Base-by-base conservation (phyloP, 768 basidiomycete species). In the Cystobasidium ongulense region DNA sequence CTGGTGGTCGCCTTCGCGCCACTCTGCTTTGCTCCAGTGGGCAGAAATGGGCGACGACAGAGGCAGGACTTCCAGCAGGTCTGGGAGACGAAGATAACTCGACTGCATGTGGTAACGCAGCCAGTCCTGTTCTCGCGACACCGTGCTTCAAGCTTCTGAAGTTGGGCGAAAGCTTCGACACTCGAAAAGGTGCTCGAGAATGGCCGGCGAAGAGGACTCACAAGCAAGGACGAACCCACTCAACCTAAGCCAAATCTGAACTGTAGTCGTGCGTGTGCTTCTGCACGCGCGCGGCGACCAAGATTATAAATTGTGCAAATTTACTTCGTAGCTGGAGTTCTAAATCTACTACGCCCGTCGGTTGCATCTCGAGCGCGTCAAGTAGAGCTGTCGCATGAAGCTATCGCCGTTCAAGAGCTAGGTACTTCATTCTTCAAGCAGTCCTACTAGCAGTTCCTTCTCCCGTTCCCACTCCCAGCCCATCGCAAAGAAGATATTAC, bases 181-280 rank as follows among this genome's bases (percentile, higher is more conserved):
- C 21, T 27, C 25, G 29, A 59, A 59, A 23, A 35, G 57, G 27
- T 29, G 57, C 29, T 29, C 21, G 57, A 35, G 21, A 29, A 59
- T 3, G 27, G 33, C 36, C 41, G 33, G 29, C 46, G 31, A 50
- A 11, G 43, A 33, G 43, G 65, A 53, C 27, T 29, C n/a, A n/a
- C 27, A 36, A 25, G 27, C 68, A 36, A 61, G 8, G 65, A 71
- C 68, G 68, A 71, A 59, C 31, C 65, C 15, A 67, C 36, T 27
- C 63, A 67, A 25, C 36, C 68, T 71, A 71, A 71, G 68, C 68
- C 68, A 71, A 71, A 71, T 61, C 68, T 71, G 68, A 71, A 11
- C 2, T 5, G 5, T 59, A 29, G 57, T 17, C 13, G 11, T 59
- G 25, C 33, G n/a, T 29, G 13, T 59, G 57, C 25, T 59, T 5